Percentiles rank a stretch among this genome's conserved stretches.
These are phyloP conservation scores for Fraxinus quadrangulata DNA, from an alignment of 257 asterid genomes.

Conservation along the genomic window DNA sequence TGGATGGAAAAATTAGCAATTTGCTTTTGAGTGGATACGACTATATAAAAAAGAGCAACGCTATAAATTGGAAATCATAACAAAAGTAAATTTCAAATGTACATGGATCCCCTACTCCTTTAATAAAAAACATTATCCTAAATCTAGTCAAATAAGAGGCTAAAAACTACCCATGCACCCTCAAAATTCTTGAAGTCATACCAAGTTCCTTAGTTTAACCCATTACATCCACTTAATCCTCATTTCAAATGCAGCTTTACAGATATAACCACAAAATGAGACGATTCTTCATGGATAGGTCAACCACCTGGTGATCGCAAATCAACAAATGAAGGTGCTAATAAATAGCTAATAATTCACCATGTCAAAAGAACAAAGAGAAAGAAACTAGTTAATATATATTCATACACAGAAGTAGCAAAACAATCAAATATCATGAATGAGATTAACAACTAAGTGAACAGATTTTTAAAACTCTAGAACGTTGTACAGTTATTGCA, in stretches of 20 bases:
- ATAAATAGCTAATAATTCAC: too few species aligned
- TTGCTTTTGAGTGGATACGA: too few species aligned
- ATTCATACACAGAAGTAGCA: background rate
- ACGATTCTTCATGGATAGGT: background rate
- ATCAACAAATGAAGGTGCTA: background rate
- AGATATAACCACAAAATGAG: slow-evolving; percentile 8
- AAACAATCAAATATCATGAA: background rate
- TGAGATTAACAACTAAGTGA: slow-evolving; percentile 11
- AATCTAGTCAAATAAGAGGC: slow-evolving; percentile 5
- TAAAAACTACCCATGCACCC: background rate
- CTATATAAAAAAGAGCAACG: background rate
- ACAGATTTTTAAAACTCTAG: background rate
- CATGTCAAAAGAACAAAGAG: background rate
- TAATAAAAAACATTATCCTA: too few species aligned
- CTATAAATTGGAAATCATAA: background rate
- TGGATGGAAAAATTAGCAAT: background rate
- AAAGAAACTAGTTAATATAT: slow-evolving; percentile 7
- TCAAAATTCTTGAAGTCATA: slow-evolving; percentile 1
- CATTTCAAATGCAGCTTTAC: slow-evolving; percentile 10
- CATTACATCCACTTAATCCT: slow-evolving; percentile 5
- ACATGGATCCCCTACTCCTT: too few species aligned
- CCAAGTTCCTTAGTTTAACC: background rate
- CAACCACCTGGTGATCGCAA: background rate
- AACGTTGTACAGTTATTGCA: background rate
- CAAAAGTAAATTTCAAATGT: slow-evolving; percentile 5